phyloP scores from a whole-genome alignment of 208 protist species.

The Zelonia costaricensis region DNA sequence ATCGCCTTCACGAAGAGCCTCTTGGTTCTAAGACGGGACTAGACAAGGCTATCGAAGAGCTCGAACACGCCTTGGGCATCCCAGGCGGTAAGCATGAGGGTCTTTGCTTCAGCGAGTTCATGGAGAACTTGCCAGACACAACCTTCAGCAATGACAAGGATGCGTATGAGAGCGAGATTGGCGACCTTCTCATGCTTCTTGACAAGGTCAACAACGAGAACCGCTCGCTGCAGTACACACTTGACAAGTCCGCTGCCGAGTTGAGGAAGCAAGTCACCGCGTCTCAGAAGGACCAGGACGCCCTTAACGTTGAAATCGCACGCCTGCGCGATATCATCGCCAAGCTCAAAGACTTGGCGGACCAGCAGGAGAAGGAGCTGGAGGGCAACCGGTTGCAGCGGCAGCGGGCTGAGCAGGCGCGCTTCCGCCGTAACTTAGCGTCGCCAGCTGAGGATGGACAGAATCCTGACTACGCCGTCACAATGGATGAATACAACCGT shows the following conservation, averaged over 20 bases:
- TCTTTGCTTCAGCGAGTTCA: conserved; percentile 43
- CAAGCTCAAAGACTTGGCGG: conserved; percentile 46
- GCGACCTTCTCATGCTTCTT: conserved; percentile 50
- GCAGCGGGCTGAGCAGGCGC: conserved; percentile 29
- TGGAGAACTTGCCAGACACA: conserved; percentile 33
- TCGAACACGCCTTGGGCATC: conserved; percentile 34
- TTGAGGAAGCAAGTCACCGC: conserved; percentile 45
- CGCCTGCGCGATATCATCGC: conserved; percentile 46
- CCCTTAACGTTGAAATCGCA: conserved; percentile 29
- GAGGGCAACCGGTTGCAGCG: conserved; percentile 29
- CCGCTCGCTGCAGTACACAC: conserved; percentile 44
- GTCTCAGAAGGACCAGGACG: conserved; percentile 45
- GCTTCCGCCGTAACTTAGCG: conserved; percentile 31
- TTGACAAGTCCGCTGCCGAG: conserved; percentile 43
- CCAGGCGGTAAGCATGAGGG: conserved; percentile 41
- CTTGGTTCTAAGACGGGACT: conserved; percentile 37
- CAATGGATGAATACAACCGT: conserved; percentile 22
- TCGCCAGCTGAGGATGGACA: not conserved
- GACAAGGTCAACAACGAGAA: conserved; percentile 63
- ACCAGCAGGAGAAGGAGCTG: conserved; percentile 41
- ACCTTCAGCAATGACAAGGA: conserved; percentile 44
- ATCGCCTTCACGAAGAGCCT: conserved; percentile 29
- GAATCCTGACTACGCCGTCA: conserved; percentile 22
- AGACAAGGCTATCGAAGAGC: conserved; percentile 45
- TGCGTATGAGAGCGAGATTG: conserved; percentile 74